These are phyloP conservation scores for Phytopythium oedochilum DNA, from an alignment of 352 stramenopile species.

Conservation along the genomic window DNA sequence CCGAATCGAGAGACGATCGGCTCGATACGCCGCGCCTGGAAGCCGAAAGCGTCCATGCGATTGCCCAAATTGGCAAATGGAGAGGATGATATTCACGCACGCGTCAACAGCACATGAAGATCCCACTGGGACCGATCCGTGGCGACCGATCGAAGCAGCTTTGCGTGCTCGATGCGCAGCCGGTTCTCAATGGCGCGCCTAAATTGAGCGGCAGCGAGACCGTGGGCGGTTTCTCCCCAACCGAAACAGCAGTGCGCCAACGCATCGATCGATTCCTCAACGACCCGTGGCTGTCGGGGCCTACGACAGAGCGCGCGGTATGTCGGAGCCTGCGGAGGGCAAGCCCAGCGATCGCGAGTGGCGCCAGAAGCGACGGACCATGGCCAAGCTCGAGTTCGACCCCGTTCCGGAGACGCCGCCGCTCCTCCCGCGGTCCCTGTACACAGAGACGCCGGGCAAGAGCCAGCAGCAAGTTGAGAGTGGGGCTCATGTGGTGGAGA, in stretches of 20 bases:
- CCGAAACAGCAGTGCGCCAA: too few species aligned
- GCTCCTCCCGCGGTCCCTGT: constrained; percentile 32
- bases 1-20: constrained; percentile 12
- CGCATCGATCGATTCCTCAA: too few species aligned
- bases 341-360: constrained; percentile 49
- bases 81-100: constrained; percentile 11
- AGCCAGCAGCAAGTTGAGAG: background rate
- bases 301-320: too few species aligned
- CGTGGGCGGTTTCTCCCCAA: too few species aligned
- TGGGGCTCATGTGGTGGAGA: background rate
- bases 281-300: too few species aligned
- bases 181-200: too few species aligned
- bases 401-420: constrained; percentile 51
- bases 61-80: too few species aligned
- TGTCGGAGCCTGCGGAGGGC: background rate
- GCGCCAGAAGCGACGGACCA: constrained; percentile 49
- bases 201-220: too few species aligned
- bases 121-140: too few species aligned
- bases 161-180: too few species aligned
- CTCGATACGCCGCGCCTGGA: constrained; percentile 20
- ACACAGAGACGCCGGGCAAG: constrained; percentile 4
- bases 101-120: too few species aligned
- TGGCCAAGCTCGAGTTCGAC: constrained; percentile 58
- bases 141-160: too few species aligned
- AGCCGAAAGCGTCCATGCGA: constrained; percentile 13